Percentiles rank a stretch among this genome's conserved stretches.
phyloP scores from a whole-genome alignment of 2,329 filamentous ascomycete species.

The Nothopassalora personata region DNA sequence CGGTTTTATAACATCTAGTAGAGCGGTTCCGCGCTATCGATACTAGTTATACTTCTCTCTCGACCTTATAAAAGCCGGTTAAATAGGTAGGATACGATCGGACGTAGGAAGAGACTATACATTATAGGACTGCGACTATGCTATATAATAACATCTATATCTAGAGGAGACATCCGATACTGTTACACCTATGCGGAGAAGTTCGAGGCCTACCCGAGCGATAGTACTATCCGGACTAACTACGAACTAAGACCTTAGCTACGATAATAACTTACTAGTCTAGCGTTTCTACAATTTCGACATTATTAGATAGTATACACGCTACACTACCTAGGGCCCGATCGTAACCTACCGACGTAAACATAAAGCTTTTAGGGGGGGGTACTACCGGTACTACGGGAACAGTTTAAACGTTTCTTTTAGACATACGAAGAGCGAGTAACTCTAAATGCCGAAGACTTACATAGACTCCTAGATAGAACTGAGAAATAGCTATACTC shows the following conservation, averaged over 20 bases:
- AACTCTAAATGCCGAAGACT: neutral
- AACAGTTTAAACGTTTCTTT: neutral
- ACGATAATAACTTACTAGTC: neutral
- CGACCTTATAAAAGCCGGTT: no score
- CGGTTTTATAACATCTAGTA: no score
- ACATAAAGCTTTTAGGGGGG: conserved; percentile 1
- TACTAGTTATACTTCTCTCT: no score
- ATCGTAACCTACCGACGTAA: no score
- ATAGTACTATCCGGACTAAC: neutral
- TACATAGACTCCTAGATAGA: neutral
- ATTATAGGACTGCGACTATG: neutral
- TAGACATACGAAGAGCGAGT: neutral
- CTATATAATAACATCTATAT: neutral
- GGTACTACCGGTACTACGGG: neutral
- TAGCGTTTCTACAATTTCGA: no score
- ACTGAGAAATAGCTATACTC: neutral
- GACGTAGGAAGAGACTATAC: no score
- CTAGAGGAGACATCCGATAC: neutral
- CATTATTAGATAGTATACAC: no score
- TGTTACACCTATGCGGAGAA: neutral
- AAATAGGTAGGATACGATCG: no score
- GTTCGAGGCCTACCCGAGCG: neutral
- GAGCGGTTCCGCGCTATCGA: no score
- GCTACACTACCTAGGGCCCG: no score
- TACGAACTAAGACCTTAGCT: neutral